Evolutionary conservation across 768 basidiomycete genomes (phyloP).

Genomic region (Termitomyces bulborhizus): DNA sequence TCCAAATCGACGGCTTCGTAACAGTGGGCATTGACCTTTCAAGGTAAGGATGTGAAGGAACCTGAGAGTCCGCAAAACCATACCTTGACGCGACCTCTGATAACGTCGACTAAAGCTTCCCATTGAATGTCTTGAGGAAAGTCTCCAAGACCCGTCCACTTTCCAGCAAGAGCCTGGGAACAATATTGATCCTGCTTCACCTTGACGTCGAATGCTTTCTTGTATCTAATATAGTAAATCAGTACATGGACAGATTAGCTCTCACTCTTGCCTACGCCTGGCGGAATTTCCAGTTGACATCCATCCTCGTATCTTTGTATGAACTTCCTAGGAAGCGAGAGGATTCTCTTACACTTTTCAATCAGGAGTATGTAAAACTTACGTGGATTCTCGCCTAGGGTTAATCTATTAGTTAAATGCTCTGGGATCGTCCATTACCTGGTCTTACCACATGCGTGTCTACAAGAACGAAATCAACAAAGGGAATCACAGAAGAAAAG

Average conservation of each 20-base stretch:
- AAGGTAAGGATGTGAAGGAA: neutral
- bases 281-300: slow-evolving; percentile 63
- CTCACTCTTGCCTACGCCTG: slow-evolving; percentile 38
- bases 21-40: slow-evolving; percentile 51
- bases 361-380: slow-evolving; percentile 9
- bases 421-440: neutral
- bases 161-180: slow-evolving; percentile 34
- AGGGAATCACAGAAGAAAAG: neutral
- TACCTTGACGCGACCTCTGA: slow-evolving; percentile 75
- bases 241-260: neutral
- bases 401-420: neutral
- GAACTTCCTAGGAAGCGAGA: slow-evolving; percentile 20
- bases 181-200: slow-evolving; percentile 67
- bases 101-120: slow-evolving; percentile 74
- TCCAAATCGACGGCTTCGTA: slow-evolving; percentile 67
- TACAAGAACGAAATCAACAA: slow-evolving; percentile 14
- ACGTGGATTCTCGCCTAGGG: slow-evolving; percentile 52
- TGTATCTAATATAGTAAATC: slow-evolving; percentile 34
- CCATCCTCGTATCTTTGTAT: slow-evolving; percentile 57
- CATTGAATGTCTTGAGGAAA: slow-evolving; percentile 72
- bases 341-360: neutral
- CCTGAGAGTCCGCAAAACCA: neutral
- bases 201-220: slow-evolving; percentile 61
- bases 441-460: slow-evolving; percentile 51
- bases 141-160: slow-evolving; percentile 45